Evolutionary conservation across 2,329 filamentous ascomycete species (phyloP).

Genomic region (Colletotrichum shisoi): DNA sequence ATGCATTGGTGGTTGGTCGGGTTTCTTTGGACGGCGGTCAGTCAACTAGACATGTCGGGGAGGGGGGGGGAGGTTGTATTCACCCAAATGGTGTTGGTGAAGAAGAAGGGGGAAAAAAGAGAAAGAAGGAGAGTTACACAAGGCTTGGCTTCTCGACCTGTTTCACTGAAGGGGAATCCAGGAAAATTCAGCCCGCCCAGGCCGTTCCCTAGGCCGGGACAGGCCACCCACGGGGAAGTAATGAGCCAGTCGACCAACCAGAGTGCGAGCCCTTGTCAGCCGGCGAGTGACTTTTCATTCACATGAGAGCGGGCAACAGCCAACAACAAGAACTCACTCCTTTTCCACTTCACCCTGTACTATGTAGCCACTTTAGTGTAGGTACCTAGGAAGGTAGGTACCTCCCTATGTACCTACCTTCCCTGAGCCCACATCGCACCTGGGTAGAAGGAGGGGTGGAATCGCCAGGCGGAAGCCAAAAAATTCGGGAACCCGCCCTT

Average conservation of each 20-base stretch:
- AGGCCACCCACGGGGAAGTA: constrained; percentile 27
- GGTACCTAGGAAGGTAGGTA: too few relatives aligned
- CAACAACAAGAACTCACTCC: neutral
- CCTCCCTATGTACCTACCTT: too few relatives aligned
- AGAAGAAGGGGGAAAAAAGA: constrained; percentile 29
- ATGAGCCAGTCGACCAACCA: constrained; percentile 27
- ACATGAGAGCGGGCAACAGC: constrained; percentile 15
- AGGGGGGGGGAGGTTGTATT: constrained; percentile 32
- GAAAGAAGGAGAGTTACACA: constrained; percentile 35
- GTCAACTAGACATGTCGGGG: constrained; percentile 21
- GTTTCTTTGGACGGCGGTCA: constrained; percentile 32
- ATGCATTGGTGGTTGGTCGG: constrained; percentile 61
- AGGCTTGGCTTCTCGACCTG: constrained; percentile 6
- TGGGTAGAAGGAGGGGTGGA: constrained; percentile 5
- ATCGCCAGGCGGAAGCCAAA: constrained; percentile 37
- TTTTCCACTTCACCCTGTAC: neutral
- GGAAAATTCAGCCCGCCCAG: constrained; percentile 38
- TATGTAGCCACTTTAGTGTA: neutral
- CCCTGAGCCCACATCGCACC: too few relatives aligned
- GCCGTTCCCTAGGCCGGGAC: constrained; percentile 32
- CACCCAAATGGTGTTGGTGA: constrained; percentile 43
- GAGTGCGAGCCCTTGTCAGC: constrained; percentile 29
- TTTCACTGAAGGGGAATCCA: constrained; percentile 26
- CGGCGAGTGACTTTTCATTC: constrained; percentile 36
- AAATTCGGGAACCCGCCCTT: constrained; percentile 37